phyloP scores from a whole-genome alignment of 805 yeast species.

The Ogataea zsoltii region DNA sequence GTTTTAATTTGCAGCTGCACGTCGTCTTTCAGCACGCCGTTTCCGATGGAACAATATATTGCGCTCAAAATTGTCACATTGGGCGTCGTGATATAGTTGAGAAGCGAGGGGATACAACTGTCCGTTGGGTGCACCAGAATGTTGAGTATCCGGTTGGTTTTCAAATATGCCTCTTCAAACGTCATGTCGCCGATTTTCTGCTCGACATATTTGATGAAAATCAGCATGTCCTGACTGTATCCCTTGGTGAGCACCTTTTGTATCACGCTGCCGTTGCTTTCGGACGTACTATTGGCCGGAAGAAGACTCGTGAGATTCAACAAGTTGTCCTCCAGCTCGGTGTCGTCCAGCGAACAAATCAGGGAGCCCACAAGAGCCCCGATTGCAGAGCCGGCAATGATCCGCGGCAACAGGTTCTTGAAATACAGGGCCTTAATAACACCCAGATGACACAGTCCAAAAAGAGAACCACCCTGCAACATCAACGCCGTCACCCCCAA shows the following conservation, averaged over 20 bases:
- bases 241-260: conserved; percentile 78
- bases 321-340: conserved; percentile 54
- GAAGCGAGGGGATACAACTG: conserved; percentile 64
- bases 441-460: conserved; percentile 93
- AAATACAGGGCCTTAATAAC: conserved; percentile 81
- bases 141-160: conserved; percentile 77
- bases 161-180: conserved; percentile 87
- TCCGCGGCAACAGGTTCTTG: conserved; percentile 75
- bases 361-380: conserved; percentile 92
- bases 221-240: conserved; percentile 80
- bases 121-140: conserved; percentile 83
- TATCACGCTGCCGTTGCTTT: conserved; percentile 58
- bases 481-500: conserved; percentile 89
- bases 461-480: conserved; percentile 92
- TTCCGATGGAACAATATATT: conserved; percentile 79
- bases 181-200: conserved; percentile 79
- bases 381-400: conserved; percentile 88
- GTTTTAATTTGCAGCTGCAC: conserved; percentile 61
- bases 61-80: conserved; percentile 91
- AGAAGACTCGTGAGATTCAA: conserved; percentile 50
- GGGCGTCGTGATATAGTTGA: conserved; percentile 92
- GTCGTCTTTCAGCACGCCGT: conserved; percentile 65
- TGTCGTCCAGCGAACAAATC: conserved; percentile 71
- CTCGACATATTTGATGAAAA: conserved; percentile 77
- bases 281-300: conserved; percentile 20